These are phyloP conservation scores for Fusarium sp. DNA, from an alignment of 2,329 filamentous ascomycete species.

Conservation along the genomic window DNA sequence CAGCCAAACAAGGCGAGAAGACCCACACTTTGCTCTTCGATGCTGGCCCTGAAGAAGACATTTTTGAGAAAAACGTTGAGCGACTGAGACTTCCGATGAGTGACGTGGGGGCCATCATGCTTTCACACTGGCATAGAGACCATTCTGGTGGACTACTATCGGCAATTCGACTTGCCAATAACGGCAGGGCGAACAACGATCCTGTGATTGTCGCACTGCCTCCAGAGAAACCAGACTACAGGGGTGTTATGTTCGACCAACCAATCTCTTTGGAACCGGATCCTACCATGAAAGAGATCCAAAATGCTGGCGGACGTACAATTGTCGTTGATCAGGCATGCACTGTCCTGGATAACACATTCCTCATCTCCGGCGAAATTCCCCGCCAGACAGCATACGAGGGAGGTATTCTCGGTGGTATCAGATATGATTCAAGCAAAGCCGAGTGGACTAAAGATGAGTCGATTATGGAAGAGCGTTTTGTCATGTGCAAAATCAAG, in stretches of 20 bases:
- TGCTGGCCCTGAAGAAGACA: not conserved
- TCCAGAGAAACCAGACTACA: not conserved
- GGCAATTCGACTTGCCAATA: not conserved
- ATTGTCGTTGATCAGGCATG: not conserved
- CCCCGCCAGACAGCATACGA: not conserved
- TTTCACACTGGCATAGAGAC: constrained; percentile 9
- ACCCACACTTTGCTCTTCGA: not conserved
- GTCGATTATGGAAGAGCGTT: constrained; percentile 6
- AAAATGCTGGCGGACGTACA: not conserved
- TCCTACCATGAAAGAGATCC: not conserved
- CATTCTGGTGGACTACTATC: constrained; percentile 4
- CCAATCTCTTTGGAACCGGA: constrained; percentile 2
- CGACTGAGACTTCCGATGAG: not conserved
- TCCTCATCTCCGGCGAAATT: not conserved
- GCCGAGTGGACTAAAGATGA: not conserved
- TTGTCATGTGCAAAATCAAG: constrained; percentile 6
- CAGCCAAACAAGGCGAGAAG: not conserved
- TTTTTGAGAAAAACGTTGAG: constrained; percentile 1
- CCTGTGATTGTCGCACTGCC: not conserved
- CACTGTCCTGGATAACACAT: not conserved
- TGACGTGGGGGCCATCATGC: not conserved
- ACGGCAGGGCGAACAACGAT: fast-evolving
- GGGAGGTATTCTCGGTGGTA: not conserved
- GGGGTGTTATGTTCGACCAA: constrained; percentile 5
- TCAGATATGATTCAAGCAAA: not conserved